phyloP scores from a whole-genome alignment of 116 monocot genomes.

The Iris pallida region DNA sequence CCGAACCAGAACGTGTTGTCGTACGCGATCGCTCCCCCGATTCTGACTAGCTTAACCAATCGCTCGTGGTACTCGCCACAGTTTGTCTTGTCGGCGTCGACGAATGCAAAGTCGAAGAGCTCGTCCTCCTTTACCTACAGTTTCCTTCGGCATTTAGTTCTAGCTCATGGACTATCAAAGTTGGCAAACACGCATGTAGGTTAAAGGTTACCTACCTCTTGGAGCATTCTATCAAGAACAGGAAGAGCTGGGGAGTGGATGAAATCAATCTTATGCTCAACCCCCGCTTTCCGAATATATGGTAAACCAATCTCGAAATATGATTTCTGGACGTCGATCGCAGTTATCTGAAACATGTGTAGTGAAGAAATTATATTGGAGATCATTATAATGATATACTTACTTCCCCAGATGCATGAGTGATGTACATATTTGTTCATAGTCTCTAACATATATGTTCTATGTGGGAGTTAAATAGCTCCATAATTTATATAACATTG shows the following conservation, averaged over 20 bases:
- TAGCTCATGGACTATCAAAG: too few relatives aligned
- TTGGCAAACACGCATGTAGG: not conserved
- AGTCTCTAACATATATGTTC: too few relatives aligned
- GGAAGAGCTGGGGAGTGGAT: constrained; percentile 18
- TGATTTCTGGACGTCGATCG: constrained; percentile 11
- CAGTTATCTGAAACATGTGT: constrained; percentile 3
- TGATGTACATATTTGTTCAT: too few relatives aligned
- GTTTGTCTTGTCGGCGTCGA: constrained; percentile 52
- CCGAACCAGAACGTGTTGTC: constrained; percentile 35
- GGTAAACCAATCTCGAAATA: constrained; percentile 15
- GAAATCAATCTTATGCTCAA: constrained; percentile 24
- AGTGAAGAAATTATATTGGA: too few relatives aligned
- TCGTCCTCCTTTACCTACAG: constrained; percentile 25
- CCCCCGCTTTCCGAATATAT: constrained; percentile 21
- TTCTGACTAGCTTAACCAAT: constrained; percentile 16
- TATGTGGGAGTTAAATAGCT: too few relatives aligned
- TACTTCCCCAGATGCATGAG: too few relatives aligned
- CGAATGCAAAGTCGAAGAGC: constrained; percentile 35
- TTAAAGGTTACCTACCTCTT: not conserved
- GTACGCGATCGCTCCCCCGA: constrained; percentile 25
- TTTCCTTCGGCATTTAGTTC: too few relatives aligned
- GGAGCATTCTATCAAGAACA: constrained; percentile 11
- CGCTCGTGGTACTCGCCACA: constrained; percentile 44
- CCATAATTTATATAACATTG: too few relatives aligned
- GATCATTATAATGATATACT: too few relatives aligned